Evolutionary conservation across 192 early-diverging fungal species (phyloP).

Genomic region (Haplosporangium gracile): DNA sequence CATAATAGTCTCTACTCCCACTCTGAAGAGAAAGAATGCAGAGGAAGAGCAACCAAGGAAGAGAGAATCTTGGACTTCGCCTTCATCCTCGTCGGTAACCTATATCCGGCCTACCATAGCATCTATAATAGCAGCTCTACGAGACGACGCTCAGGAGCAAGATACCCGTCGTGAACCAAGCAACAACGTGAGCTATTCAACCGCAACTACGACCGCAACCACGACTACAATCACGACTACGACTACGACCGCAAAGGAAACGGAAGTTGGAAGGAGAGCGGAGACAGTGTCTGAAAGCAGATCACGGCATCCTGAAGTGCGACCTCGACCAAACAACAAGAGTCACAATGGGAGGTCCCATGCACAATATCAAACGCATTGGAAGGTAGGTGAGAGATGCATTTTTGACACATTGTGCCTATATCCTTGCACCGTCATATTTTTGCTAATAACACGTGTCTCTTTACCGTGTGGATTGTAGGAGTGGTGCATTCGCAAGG

Average conservation of each 20-base stretch:
- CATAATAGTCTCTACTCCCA: background rate
- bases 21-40: background rate
- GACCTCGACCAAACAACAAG: background rate
- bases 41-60: background rate
- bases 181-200: background rate
- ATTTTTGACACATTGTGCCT: background rate
- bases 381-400: background rate
- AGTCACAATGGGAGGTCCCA: background rate
- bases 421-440: background rate
- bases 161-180: background rate
- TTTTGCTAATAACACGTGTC: background rate
- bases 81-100: background rate
- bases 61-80: background rate
- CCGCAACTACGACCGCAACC: too few species aligned
- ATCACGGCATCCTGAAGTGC: background rate
- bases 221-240: background rate
- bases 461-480: background rate
- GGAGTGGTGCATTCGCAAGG: conserved; percentile 2
- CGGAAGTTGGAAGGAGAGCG: background rate
- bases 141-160: background rate
- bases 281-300: background rate
- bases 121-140: background rate
- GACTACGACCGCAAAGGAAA: background rate
- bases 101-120: background rate
- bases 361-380: background rate